Evolutionary conservation across 2,329 filamentous ascomycete species (phyloP).

Genomic region (Diaporthe velutina): DNA sequence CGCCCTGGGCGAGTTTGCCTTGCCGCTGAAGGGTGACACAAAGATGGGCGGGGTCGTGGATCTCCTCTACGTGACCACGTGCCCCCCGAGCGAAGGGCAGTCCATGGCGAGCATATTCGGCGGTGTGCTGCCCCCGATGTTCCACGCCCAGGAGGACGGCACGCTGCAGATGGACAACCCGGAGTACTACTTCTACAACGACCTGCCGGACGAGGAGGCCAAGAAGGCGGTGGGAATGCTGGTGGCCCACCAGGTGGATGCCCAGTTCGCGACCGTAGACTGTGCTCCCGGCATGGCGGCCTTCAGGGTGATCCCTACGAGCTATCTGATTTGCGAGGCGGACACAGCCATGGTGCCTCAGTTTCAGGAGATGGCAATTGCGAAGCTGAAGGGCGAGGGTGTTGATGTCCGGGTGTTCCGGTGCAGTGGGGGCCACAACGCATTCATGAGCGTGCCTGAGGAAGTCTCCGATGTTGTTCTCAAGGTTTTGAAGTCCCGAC

Average conservation of each 20-base stretch:
- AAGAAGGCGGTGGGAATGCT: conserved; percentile 23
- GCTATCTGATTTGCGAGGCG: conserved; percentile 32
- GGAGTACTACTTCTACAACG: conserved; percentile 30
- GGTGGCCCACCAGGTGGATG: conserved; percentile 26
- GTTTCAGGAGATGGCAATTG: conserved; percentile 29
- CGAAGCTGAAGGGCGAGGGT: conserved; percentile 20
- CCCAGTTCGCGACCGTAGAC: background rate
- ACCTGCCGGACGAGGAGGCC: conserved; percentile 22
- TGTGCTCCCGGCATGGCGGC: conserved; percentile 22
- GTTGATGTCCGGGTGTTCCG: conserved; percentile 24
- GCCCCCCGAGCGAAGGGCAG: conserved; percentile 16
- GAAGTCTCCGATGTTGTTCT: conserved; percentile 16
- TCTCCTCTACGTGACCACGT: conserved; percentile 23
- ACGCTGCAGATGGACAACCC: conserved; percentile 28
- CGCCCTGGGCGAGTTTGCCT: conserved; percentile 36
- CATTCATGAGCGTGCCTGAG: conserved; percentile 29
- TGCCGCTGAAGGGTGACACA: conserved; percentile 15
- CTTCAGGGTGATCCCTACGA: conserved; percentile 33
- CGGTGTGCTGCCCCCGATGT: conserved; percentile 20
- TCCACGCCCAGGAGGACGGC: conserved; percentile 15
- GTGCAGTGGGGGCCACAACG: conserved; percentile 23
- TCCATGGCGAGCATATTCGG: conserved; percentile 29
- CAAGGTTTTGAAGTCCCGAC: conserved; percentile 10
- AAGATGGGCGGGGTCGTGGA: conserved; percentile 18
- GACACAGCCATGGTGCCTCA: conserved; percentile 22